phyloP scores from a whole-genome alignment of 2,329 filamentous ascomycete species.

The Malbranchea cinnamomea region DNA sequence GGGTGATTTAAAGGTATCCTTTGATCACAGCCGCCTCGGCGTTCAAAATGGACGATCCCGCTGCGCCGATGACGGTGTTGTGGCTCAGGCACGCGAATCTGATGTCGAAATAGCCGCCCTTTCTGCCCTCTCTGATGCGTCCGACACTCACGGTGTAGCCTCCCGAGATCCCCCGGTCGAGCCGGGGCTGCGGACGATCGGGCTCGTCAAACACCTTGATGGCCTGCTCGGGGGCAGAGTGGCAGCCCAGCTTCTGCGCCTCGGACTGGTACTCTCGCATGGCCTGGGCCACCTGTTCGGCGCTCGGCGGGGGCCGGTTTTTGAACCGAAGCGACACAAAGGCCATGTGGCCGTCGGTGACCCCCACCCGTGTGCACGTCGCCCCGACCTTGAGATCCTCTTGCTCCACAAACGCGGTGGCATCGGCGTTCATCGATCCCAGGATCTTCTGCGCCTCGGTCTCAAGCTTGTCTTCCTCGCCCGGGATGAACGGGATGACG shows the following conservation, averaged over 20 bases:
- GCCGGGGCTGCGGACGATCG: slow-evolving; percentile 77
- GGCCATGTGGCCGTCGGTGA: slow-evolving; percentile 89
- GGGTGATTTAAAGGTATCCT: slow-evolving; percentile 61
- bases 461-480: slow-evolving; percentile 93
- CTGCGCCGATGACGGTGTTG: slow-evolving; percentile 83
- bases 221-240: slow-evolving; percentile 64
- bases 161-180: slow-evolving; percentile 71
- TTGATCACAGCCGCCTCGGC: slow-evolving; percentile 85
- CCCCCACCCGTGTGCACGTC: slow-evolving; percentile 85
- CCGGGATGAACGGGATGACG: slow-evolving; percentile 81
- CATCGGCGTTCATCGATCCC: slow-evolving; percentile 54
- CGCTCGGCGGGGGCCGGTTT: slow-evolving; percentile 56
- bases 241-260: slow-evolving; percentile 68
- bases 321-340: slow-evolving; percentile 79
- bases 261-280: slow-evolving; percentile 70
- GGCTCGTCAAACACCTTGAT: slow-evolving; percentile 83
- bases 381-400: slow-evolving; percentile 61
- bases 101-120: slow-evolving; percentile 75
- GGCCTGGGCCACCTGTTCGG: slow-evolving; percentile 62
- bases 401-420: slow-evolving; percentile 65
- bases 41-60: slow-evolving; percentile 90
- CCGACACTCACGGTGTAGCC: slow-evolving; percentile 90
- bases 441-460: slow-evolving; percentile 92
- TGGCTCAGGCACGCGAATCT: slow-evolving; percentile 91
- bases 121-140: slow-evolving; percentile 65